Conservation (phyloP, 2,329 filamentous ascomycete species). For the Drechslera avenae region DNA sequence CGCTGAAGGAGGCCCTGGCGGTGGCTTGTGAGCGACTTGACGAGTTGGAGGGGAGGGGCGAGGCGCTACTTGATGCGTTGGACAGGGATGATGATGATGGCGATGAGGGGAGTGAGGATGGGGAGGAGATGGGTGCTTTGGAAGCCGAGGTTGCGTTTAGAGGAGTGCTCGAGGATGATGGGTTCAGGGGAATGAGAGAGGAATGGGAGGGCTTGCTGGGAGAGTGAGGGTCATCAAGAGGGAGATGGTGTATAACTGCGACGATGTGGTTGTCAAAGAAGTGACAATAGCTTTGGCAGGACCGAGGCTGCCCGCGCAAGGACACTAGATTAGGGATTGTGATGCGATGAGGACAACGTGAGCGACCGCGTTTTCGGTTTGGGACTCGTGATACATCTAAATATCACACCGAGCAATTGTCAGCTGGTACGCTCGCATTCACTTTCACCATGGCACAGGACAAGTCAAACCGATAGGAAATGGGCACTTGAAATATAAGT, state of each 20-base stretch:
- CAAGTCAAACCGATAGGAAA: too few relatives aligned
- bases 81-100: slow-evolving; percentile 15
- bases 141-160: slow-evolving; percentile 16
- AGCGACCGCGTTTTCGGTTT: too few relatives aligned
- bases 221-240: slow-evolving; percentile 12
- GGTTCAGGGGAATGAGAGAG: slow-evolving; percentile 18
- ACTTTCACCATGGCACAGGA: too few relatives aligned
- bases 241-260: too few relatives aligned
- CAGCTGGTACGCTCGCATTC: too few relatives aligned
- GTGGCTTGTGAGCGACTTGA: slow-evolving; percentile 18
- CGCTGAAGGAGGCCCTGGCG: slow-evolving; percentile 20
- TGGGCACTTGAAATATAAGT: too few relatives aligned
- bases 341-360: too few relatives aligned
- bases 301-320: too few relatives aligned
- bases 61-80: slow-evolving; percentile 16
- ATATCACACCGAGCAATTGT: not conserved
- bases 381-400: too few relatives aligned
- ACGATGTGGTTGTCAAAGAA: too few relatives aligned
- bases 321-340: too few relatives aligned
- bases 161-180: slow-evolving; percentile 22
- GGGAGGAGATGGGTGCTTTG: slow-evolving; percentile 1
- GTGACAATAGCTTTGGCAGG: too few relatives aligned
- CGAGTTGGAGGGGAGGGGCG: slow-evolving; percentile 21
- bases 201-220: slow-evolving; percentile 14
- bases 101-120: slow-evolving; percentile 2